A percentile compares a stretch with the other conserved stretches of the same genome.
These are phyloP conservation scores for Globisporangium paroecandrum DNA, from an alignment of 352 stramenopile species.

Conservation along the genomic window DNA sequence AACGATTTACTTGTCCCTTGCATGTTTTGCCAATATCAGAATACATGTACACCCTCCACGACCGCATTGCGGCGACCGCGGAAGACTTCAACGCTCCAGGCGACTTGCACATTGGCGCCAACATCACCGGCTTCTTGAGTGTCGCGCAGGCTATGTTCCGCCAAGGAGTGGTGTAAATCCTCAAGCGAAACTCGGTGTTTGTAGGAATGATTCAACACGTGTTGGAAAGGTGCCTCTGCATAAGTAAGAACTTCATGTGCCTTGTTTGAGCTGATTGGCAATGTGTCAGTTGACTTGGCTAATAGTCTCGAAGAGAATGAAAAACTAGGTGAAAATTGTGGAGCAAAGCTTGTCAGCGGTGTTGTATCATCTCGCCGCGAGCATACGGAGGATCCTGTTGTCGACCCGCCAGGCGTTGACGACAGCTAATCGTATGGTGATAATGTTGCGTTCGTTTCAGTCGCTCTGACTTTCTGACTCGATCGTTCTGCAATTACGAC, in stretches of 20 bases:
- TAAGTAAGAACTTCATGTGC: neutral
- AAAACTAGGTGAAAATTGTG: neutral
- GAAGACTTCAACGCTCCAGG: conserved; percentile 75
- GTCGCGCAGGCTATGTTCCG: conserved; percentile 97
- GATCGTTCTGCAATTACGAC: neutral
- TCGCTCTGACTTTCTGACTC: neutral
- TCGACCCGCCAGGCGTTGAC: neutral
- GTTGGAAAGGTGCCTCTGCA: neutral
- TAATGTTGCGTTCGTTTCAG: neutral
- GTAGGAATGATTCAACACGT: neutral
- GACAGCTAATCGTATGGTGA: neutral
- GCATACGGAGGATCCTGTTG: neutral
- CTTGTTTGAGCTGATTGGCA: neutral
- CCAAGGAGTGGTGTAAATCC: conserved; percentile 93
- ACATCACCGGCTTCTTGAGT: conserved; percentile 96
- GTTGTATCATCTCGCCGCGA: neutral
- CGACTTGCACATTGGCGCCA: conserved; percentile 88
- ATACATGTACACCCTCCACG: conserved; percentile 77
- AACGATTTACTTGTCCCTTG: conserved; percentile 10
- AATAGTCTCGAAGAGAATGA: neutral
- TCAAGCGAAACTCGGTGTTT: conserved; percentile 4
- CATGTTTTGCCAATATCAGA: conserved; percentile 29
- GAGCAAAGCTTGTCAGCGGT: neutral
- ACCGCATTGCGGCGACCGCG: conserved; percentile 62
- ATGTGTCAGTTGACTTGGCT: neutral